These are phyloP conservation scores for Diaporthe capsici DNA, from an alignment of 2,329 filamentous ascomycete species.

Conservation along the genomic window DNA sequence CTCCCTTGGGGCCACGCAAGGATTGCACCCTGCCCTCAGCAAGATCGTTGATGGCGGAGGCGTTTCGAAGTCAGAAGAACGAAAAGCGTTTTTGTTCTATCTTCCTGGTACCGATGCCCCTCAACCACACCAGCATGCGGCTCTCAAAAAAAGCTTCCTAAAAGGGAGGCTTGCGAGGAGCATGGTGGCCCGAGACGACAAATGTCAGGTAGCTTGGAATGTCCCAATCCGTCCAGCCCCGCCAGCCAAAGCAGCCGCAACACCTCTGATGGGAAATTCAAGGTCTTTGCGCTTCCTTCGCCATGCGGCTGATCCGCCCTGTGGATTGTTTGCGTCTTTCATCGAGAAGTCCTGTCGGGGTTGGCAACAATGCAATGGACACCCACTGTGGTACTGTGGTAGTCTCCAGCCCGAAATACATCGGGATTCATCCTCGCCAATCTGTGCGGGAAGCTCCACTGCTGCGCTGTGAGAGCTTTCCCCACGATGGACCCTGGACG, in stretches of 20 bases:
- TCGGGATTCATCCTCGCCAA: constrained; percentile 40
- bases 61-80: constrained; percentile 10
- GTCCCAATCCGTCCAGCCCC: neutral
- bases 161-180: constrained; percentile 32
- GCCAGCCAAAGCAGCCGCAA: neutral
- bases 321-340: neutral
- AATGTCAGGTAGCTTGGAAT: neutral
- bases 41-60: constrained; percentile 13
- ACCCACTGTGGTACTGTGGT: neutral
- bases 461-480: constrained; percentile 35
- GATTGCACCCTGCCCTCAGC: constrained; percentile 4
- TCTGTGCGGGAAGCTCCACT: constrained; percentile 36
- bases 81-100: constrained; percentile 12
- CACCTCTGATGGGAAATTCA: neutral
- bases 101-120: constrained; percentile 5
- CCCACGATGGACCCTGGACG: constrained; percentile 39
- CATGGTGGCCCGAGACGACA: neutral
- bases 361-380: neutral
- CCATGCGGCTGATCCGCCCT: constrained; percentile 3
- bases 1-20: neutral
- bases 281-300: constrained; percentile 6
- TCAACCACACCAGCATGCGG: neutral
- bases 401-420: constrained; percentile 36
- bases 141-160: constrained; percentile 9
- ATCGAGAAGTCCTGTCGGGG: neutral